A percentile compares a stretch with the other conserved stretches of the same genome.
These are phyloP conservation scores for Aegilops sharonensis DNA, from an alignment of 176 grass and related monocot genomes.

Conservation along the genomic window DNA sequence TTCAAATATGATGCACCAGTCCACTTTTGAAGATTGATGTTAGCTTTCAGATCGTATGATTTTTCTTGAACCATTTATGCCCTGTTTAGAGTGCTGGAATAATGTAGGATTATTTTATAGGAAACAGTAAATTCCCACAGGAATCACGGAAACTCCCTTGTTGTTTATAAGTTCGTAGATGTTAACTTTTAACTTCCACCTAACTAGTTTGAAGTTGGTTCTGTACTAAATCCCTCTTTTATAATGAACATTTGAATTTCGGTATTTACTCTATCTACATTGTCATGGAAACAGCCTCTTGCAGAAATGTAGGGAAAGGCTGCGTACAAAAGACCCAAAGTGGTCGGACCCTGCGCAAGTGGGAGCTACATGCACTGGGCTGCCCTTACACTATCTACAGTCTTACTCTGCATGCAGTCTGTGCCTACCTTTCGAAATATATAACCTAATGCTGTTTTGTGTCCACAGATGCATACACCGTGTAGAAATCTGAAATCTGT, in stretches of 20 bases:
- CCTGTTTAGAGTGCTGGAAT: not conserved
- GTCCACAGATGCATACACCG: not conserved
- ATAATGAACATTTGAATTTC: not conserved
- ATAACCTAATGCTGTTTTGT: not conserved
- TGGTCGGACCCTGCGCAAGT: no score
- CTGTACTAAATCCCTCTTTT: not conserved
- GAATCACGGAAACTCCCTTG: not conserved
- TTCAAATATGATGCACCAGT: not conserved
- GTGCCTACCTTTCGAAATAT: not conserved
- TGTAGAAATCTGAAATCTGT: constrained; percentile 22
- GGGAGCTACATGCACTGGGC: no score
- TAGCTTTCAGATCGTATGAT: not conserved
- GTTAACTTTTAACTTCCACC: not conserved
- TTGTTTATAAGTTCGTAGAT: not conserved
- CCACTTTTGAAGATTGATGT: not conserved
- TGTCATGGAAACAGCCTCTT: no score
- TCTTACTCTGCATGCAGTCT: not conserved
- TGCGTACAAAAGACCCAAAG: no score
- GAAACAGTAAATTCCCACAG: not conserved
- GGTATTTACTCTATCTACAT: not conserved
- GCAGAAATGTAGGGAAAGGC: no score
- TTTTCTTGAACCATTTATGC: not conserved
- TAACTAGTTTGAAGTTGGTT: not conserved
- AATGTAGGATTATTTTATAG: not conserved
- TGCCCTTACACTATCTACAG: not conserved